These are phyloP conservation scores for Pichia exigua DNA, from an alignment of 805 yeast genomes.

Conservation along the genomic window DNA sequence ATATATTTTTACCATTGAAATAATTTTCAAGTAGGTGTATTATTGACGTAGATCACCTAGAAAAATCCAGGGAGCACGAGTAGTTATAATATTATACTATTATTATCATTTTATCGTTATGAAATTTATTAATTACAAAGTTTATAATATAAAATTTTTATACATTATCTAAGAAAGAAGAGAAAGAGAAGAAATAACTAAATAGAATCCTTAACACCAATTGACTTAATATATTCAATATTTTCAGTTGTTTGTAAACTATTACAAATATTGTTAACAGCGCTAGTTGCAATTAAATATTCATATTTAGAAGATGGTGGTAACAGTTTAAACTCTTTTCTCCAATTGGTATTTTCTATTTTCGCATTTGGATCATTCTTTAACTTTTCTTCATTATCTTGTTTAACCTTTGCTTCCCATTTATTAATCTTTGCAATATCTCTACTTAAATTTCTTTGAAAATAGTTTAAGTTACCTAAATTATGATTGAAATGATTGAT, in stretches of 20 bases:
- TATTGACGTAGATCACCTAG: too few species aligned
- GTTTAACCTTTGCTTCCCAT: slow-evolving; percentile 65
- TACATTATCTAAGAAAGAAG: not conserved
- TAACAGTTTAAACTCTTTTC: slow-evolving; percentile 55
- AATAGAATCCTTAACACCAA: slow-evolving; percentile 29
- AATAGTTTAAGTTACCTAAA: slow-evolving; percentile 72
- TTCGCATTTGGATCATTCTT: slow-evolving; percentile 44
- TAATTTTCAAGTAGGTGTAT: too few species aligned
- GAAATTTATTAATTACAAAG: not conserved
- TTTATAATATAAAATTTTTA: not conserved
- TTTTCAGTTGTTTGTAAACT: slow-evolving; percentile 67
- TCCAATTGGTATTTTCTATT: slow-evolving; percentile 51
- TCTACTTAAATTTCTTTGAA: slow-evolving; percentile 66
- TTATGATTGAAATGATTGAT: slow-evolving; percentile 72
- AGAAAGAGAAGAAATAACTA: not conserved
- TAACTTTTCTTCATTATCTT: slow-evolving; percentile 55
- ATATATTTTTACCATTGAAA: too few species aligned
- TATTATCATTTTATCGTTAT: not conserved
- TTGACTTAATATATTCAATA: slow-evolving; percentile 54
- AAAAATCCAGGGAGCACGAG: too few species aligned
- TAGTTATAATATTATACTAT: too few species aligned
- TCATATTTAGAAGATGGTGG: slow-evolving; percentile 70
- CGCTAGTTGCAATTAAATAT: slow-evolving; percentile 58
- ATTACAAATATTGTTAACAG: slow-evolving; percentile 61
- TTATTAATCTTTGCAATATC: slow-evolving; percentile 62